Percentiles rank a stretch among this genome's conserved stretches.
These are phyloP conservation scores for Cystobasidium pallidum DNA, from an alignment of 1,284 basidiomycete genomes.

Conservation along the genomic window DNA sequence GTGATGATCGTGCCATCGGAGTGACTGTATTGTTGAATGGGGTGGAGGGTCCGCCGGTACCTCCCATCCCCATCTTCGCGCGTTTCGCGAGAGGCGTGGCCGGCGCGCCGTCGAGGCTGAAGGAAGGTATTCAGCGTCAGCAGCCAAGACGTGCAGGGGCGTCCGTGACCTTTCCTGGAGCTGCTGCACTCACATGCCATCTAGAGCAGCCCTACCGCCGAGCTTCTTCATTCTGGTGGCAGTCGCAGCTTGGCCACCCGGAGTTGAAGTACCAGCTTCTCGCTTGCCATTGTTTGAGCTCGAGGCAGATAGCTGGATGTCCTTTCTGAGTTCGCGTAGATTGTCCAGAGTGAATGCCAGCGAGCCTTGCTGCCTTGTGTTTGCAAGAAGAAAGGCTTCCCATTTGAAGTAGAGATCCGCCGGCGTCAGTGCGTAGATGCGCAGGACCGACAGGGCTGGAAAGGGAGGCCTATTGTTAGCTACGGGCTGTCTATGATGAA, in stretches of 20 bases:
- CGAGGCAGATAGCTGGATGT: conserved; percentile 54
- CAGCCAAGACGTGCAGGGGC: too few species aligned
- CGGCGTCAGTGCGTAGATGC: conserved; percentile 64
- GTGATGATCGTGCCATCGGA: background rate
- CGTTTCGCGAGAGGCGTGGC: conserved; percentile 41
- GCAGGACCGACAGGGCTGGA: conserved; percentile 43
- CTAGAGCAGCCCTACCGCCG: conserved; percentile 37
- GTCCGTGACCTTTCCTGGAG: background rate
- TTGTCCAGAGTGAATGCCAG: conserved; percentile 62
- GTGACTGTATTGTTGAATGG: background rate
- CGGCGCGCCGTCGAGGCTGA: conserved; percentile 41
- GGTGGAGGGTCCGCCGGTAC: conserved; percentile 10
- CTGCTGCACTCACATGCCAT: conserved; percentile 39
- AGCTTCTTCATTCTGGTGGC: conserved; percentile 43
- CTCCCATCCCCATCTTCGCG: conserved; percentile 17
- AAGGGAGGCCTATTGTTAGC: too few species aligned
- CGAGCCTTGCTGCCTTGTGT: conserved; percentile 51
- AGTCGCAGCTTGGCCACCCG: background rate
- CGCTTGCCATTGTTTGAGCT: conserved; percentile 12
- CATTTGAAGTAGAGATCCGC: conserved; percentile 70
- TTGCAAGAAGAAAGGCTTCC: conserved; percentile 62
- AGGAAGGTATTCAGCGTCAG: background rate
- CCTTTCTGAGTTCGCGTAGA: conserved; percentile 62
- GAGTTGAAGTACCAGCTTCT: background rate
- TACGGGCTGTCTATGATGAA: too few species aligned